Percentiles rank a stretch among this genome's conserved stretches.
Evolutionary conservation across 176 grass and related monocot genomes (phyloP).

Genomic region (Rhynchospora tenuis): DNA sequence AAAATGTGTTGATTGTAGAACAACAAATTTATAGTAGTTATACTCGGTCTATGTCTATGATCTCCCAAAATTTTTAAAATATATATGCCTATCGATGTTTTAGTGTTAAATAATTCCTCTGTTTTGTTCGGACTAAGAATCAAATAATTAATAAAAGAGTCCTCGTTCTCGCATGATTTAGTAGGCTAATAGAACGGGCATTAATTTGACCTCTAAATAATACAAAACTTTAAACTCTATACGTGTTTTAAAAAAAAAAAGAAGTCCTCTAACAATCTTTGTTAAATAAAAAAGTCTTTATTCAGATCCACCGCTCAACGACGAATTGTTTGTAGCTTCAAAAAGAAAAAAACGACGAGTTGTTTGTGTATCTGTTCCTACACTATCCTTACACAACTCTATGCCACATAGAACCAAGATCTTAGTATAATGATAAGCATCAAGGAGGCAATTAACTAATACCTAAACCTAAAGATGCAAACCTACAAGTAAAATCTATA

Average conservation of each 20-base stretch:
- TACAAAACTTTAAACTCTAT: too few species aligned
- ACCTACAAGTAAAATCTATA: slow-evolving; percentile 27
- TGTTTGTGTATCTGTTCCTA: too few species aligned
- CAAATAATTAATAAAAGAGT: too few species aligned
- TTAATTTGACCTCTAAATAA: too few species aligned
- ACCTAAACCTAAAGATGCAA: slow-evolving; percentile 17
- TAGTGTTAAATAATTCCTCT: background rate
- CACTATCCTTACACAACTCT: background rate
- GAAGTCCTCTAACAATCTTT: too few species aligned
- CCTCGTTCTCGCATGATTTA: too few species aligned
- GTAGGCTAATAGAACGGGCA: too few species aligned
- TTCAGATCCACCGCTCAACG: background rate
- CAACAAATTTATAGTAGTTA: background rate
- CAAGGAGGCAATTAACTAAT: background rate
- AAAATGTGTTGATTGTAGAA: background rate
- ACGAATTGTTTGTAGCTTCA: too few species aligned
- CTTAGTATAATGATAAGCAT: slow-evolving; percentile 8
- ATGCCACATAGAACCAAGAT: slow-evolving; percentile 9
- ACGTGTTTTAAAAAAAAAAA: too few species aligned
- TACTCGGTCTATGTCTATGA: background rate
- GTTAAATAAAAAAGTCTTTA: background rate
- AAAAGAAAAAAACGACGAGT: too few species aligned
- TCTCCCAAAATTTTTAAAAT: too few species aligned
- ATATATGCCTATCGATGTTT: background rate
- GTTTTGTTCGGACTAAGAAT: background rate